Base-by-base conservation (phyloP, 345 rosid genomes). In the Diplotaxis tenuifolia region DNA sequence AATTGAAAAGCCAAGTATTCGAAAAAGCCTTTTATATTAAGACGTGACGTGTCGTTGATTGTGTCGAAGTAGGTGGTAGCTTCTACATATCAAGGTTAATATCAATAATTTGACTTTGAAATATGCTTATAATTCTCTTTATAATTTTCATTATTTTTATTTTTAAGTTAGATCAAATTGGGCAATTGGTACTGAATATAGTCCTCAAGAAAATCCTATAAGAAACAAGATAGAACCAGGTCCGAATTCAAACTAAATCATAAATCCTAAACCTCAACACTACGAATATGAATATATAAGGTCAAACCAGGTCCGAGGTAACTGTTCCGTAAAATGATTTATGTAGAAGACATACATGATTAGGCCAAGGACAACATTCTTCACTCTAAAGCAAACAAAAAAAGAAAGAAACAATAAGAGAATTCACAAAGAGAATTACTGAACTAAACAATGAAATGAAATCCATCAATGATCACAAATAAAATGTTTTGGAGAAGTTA, bases 31-130 rank as follows among this genome's bases (percentile, higher is more conserved):
- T 11, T 55, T 55, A 12, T 2, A 55, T 12, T 6, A n/a, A 6
- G 32, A 55, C 10, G 32, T 55, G 32, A 55, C 61, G 61, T 55
- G 61, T 55, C 2, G 16, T 55, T 55, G 61, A 55, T 55, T 55
- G 18, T 28, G 61, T 55, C 61, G 25, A 55, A 23, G 60, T 55
- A 10, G 0, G 16, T 9, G 14, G 23, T 52, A 53, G 27, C 7
- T 9, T 23, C 27, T 20, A 53, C 57, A 10, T 53, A 20, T 52
- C 1, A 18, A 50, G 55, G 19, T 18, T 50, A 3, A 19, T 19
- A 50, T 45, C 49, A 42, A 42, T 14, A 42, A 14, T 42, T 42
- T 42, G 18, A 42, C 49, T 42, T 42, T 42, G 18, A 42, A 45
- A 47, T 15, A 47, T 15, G n/a, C n/a, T n/a, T n/a, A n/a, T 45